A percentile compares a stretch with the other conserved stretches of the same genome.
Conservation (phyloP, 2,329 filamentous ascomycete genomes). For the Coleophoma cylindrospora region DNA sequence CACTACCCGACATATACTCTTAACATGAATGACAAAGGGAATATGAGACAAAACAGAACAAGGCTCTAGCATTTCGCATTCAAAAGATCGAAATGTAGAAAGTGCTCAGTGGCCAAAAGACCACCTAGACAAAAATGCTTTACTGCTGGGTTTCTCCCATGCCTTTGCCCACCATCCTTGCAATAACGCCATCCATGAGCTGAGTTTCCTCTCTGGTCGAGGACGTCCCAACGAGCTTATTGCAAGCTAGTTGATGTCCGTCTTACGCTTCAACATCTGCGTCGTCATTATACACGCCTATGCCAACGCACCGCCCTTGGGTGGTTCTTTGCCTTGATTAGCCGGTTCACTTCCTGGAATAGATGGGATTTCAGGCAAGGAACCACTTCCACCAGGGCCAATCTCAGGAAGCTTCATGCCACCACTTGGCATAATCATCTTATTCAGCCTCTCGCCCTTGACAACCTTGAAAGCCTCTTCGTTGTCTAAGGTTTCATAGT, state of each 20-base stretch:
- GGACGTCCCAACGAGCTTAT: too few relatives aligned
- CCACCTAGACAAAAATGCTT: too few relatives aligned
- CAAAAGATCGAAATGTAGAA: too few relatives aligned
- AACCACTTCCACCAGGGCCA: slow-evolving; percentile 5
- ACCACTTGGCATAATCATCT: slow-evolving; percentile 53
- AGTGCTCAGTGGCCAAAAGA: too few relatives aligned
- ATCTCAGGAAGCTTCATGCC: slow-evolving; percentile 62
- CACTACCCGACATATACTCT: too few relatives aligned
- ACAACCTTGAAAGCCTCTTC: slow-evolving; percentile 90
- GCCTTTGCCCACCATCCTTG: too few relatives aligned
- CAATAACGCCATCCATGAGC: slow-evolving; percentile 1
- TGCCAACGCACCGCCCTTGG: slow-evolving; percentile 20
- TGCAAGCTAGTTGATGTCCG: slow-evolving; percentile 1
- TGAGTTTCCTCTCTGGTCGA: background rate
- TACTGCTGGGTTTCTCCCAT: too few relatives aligned
- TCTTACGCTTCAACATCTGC: slow-evolving; percentile 1
- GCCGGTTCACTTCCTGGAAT: slow-evolving; percentile 17
- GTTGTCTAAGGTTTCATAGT: slow-evolving; percentile 89
- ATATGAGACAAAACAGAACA: too few relatives aligned
- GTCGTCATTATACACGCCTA: slow-evolving; percentile 1
- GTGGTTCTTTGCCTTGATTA: slow-evolving; percentile 14
- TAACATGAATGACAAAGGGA: too few relatives aligned
- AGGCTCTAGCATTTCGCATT: too few relatives aligned
- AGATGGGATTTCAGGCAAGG: slow-evolving; percentile 18
- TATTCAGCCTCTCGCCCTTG: slow-evolving; percentile 74